Percentiles rank a stretch among this genome's conserved stretches.
These are phyloP conservation scores for Globisporangium camurandrum DNA, from an alignment of 352 stramenopile genomes.

Conservation along the genomic window DNA sequence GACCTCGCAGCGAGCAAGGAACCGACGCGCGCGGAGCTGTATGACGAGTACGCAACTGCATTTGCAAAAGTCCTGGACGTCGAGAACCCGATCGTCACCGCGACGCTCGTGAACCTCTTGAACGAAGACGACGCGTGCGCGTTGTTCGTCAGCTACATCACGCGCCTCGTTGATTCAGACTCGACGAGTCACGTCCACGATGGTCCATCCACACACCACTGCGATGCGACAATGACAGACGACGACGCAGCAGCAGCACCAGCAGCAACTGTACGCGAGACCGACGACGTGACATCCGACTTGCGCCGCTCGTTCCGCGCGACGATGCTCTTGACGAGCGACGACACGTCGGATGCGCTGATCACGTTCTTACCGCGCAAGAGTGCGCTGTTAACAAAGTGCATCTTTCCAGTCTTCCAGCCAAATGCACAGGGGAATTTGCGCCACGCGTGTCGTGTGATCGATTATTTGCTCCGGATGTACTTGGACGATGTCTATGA, in stretches of 20 bases:
- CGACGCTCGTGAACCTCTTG: conserved; percentile 51
- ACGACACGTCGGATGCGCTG: conserved; percentile 72
- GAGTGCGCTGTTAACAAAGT: conserved; percentile 64
- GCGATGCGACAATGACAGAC: no score
- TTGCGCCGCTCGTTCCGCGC: conserved; percentile 74
- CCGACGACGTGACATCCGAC: conserved; percentile 42
- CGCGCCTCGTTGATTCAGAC: conserved; percentile 22
- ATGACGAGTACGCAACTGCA: conserved; percentile 22
- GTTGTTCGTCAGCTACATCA: conserved; percentile 58
- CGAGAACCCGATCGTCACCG: conserved; percentile 42
- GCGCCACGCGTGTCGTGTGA: conserved; percentile 81
- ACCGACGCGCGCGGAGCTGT: conserved; percentile 2
- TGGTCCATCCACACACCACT: not conserved
- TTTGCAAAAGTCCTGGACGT: conserved; percentile 42
- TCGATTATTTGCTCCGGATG: conserved; percentile 81
- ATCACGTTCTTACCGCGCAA: conserved; percentile 80
- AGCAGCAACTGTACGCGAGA: conserved; percentile 16
- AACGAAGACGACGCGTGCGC: conserved; percentile 50
- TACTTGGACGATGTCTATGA: conserved; percentile 87
- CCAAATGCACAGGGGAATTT: conserved; percentile 62
- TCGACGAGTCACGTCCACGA: not conserved
- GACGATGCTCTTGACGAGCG: conserved; percentile 87
- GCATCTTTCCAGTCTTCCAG: conserved; percentile 79
- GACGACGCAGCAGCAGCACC: conserved; percentile 2
- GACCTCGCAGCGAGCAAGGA: not conserved